A percentile compares a stretch with the other conserved stretches of the same genome.
Evolutionary conservation across 2,329 filamentous ascomycete genomes (phyloP).

Genomic region (Aspergillus sp.): DNA sequence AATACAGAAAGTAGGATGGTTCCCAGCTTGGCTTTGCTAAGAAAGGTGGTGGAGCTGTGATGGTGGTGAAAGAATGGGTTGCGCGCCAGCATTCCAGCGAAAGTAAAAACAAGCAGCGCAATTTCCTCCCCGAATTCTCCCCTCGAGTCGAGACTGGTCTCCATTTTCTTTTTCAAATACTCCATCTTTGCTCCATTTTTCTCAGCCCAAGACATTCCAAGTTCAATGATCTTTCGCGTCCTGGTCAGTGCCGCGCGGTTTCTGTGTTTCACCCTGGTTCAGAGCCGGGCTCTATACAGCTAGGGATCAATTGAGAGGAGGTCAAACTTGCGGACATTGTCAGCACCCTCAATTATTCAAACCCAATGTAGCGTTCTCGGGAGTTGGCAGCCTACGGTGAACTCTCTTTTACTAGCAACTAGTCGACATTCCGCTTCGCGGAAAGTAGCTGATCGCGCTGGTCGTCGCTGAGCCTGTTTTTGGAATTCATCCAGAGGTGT

Average conservation of each 20-base stretch:
- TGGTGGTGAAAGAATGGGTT: neutral
- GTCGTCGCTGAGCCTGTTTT: slow-evolving; percentile 4
- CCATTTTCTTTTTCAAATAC: neutral
- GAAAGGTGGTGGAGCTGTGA: neutral
- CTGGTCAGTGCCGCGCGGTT: neutral
- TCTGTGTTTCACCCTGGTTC: neutral
- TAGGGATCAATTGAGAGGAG: neutral
- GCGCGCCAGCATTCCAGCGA: neutral
- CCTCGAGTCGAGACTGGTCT: neutral
- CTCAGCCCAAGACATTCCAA: neutral
- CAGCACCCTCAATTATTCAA: slow-evolving; percentile 9
- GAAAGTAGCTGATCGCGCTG: slow-evolving; percentile 6
- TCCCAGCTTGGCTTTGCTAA: neutral
- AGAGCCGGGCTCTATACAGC: neutral
- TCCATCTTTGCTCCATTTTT: neutral
- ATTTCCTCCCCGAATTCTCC: neutral
- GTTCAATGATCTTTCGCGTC: neutral
- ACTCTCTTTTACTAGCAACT: neutral
- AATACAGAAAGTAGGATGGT: neutral
- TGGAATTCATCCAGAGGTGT: slow-evolving; percentile 6
- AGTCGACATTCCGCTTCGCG: neutral
- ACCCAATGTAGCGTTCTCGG: slow-evolving; percentile 6
- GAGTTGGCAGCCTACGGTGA: neutral
- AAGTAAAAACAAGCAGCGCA: neutral
- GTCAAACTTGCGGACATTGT: slow-evolving; percentile 12